A percentile compares a stretch with the other conserved stretches of the same genome.
Evolutionary conservation across 2,329 filamentous ascomycete genomes (phyloP).

Genomic region (Ophiostoma piceae): DNA sequence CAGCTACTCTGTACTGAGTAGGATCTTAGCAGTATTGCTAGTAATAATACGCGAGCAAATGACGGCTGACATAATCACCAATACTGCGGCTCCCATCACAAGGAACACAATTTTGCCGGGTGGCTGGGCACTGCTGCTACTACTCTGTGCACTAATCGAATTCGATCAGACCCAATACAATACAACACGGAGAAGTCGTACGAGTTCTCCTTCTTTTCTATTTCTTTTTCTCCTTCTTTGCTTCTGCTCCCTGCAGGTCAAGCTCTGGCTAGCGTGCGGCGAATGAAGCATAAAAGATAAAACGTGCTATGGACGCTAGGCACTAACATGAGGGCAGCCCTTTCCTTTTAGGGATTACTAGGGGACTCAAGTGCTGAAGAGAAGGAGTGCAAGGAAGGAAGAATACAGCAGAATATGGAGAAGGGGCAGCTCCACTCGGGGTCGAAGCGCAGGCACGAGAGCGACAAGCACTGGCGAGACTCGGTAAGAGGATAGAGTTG

Average conservation of each 20-base stretch:
- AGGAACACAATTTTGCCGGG: not conserved
- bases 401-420: not conserved
- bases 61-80: not conserved
- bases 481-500: slow-evolving; percentile 10
- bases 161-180: not conserved
- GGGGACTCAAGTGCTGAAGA: too few relatives aligned
- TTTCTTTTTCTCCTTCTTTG: not conserved
- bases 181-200: slow-evolving; percentile 7
- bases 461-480: slow-evolving; percentile 2
- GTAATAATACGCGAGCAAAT: not conserved
- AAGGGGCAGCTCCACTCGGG: not conserved
- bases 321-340: not conserved
- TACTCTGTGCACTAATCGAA: not conserved
- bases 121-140: not conserved
- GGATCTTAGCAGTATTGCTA: not conserved
- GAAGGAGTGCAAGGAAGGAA: too few relatives aligned
- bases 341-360: too few relatives aligned
- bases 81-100: slow-evolving; percentile 1
- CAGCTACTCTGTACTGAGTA: not conserved
- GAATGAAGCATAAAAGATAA: slow-evolving; percentile 8
- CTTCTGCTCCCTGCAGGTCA: too few relatives aligned
- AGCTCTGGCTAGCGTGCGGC: not conserved
- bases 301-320: slow-evolving; percentile 9
- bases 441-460: slow-evolving; percentile 2
- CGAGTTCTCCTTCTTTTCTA: not conserved